Evolutionary conservation across 2,329 filamentous ascomycete genomes (phyloP).

Genomic region (Fusarium fracticaudum): DNA sequence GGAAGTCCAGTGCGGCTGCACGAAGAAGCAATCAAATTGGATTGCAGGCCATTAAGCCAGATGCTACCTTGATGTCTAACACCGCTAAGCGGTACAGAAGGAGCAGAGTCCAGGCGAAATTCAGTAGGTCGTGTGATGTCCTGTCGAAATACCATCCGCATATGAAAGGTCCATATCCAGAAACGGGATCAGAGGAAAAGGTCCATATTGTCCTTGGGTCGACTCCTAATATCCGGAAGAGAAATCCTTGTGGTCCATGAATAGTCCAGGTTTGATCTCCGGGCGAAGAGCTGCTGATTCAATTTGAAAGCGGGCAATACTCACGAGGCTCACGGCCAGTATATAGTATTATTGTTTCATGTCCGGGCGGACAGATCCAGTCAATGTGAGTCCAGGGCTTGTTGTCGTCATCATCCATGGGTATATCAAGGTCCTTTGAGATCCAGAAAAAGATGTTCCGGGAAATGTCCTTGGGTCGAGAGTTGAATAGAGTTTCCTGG

Average conservation of each 20-base stretch:
- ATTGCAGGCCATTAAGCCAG: conserved; percentile 43
- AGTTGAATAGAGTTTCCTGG: conserved; percentile 25
- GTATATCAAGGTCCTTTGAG: neutral
- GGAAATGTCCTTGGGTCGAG: conserved; percentile 22
- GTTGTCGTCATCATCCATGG: conserved; percentile 11
- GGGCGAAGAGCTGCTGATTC: conserved; percentile 29
- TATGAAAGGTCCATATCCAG: conserved; percentile 8
- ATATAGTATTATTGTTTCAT: conserved; percentile 43
- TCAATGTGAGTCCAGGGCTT: conserved; percentile 11
- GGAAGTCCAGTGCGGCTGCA: conserved; percentile 44
- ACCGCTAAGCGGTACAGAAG: conserved; percentile 25
- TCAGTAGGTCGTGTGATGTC: conserved; percentile 12
- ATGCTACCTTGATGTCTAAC: conserved; percentile 25
- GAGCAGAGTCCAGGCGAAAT: conserved; percentile 6
- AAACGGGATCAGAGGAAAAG: neutral
- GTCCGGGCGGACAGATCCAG: conserved; percentile 47
- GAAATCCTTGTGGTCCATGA: conserved; percentile 28
- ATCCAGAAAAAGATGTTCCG: conserved; percentile 23
- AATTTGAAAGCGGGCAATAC: conserved; percentile 50
- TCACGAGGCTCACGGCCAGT: conserved; percentile 46
- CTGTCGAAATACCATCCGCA: conserved; percentile 23
- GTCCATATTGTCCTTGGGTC: conserved; percentile 27
- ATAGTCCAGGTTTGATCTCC: conserved; percentile 40
- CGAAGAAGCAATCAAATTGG: conserved; percentile 45
- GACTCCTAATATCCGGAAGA: conserved; percentile 31